Evolutionary conservation across 805 yeast genomes (phyloP).

Genomic region (Suhomyces vadensis): DNA sequence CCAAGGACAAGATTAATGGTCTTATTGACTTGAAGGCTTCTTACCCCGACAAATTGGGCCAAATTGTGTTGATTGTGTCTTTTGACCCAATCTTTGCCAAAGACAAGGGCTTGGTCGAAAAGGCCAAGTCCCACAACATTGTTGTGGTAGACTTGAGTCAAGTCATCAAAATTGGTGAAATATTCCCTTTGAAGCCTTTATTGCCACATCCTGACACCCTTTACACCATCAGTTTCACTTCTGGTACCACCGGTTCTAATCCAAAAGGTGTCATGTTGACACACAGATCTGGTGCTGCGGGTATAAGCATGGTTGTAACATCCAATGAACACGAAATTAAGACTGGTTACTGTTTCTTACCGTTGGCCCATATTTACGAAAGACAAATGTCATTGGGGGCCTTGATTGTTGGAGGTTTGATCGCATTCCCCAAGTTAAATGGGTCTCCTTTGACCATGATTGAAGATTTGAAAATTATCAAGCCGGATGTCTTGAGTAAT

Average conservation of each 20-base stretch:
- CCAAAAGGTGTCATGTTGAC: conserved; percentile 29
- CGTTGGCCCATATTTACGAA: conserved; percentile 41
- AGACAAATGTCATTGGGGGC: conserved; percentile 26
- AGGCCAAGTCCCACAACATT: conserved; percentile 17
- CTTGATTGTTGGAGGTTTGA: conserved; percentile 24
- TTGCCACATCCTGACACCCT: conserved; percentile 18
- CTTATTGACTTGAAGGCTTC: conserved; percentile 46
- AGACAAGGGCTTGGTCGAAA: conserved; percentile 59
- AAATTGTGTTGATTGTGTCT: conserved; percentile 54
- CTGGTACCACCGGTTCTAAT: conserved; percentile 29
- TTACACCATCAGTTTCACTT: conserved; percentile 28
- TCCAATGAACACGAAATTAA: conserved; percentile 5
- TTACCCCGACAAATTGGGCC: conserved; percentile 31
- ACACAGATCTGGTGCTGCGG: conserved; percentile 21
- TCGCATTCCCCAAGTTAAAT: conserved; percentile 24
- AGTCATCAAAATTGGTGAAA: conserved; percentile 21
- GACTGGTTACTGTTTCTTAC: conserved; percentile 28
- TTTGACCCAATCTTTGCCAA: conserved; percentile 50
- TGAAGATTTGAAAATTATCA: conserved; percentile 25
- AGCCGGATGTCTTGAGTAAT: conserved; percentile 25
- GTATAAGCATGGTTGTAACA: conserved; percentile 16
- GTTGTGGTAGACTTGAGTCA: conserved; percentile 24
- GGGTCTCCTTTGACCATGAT: conserved; percentile 26
- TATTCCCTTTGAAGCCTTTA: conserved; percentile 20
- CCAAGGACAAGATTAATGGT: conserved; percentile 51